A percentile compares a stretch with the other conserved stretches of the same genome.
Evolutionary conservation across 2,329 filamentous ascomycete genomes (phyloP).

Genomic region (Cordyceps fumosorosea): DNA sequence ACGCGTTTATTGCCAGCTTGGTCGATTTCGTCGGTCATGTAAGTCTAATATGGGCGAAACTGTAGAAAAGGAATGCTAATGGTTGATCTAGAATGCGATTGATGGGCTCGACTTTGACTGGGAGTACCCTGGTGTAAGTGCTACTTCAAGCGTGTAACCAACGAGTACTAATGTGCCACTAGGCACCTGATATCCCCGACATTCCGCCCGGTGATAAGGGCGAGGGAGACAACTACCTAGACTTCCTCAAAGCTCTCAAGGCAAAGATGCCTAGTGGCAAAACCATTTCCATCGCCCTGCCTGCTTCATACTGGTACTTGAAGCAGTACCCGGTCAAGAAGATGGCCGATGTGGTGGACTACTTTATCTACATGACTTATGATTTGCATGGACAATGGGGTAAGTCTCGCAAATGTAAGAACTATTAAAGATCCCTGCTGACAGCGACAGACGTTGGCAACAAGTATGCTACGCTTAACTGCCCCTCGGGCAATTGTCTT

Average conservation of each 20-base stretch:
- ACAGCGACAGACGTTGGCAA: slow-evolving; percentile 19
- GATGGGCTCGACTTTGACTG: slow-evolving; percentile 42
- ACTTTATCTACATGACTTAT: slow-evolving; percentile 64
- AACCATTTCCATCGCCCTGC: slow-evolving; percentile 18
- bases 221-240: background rate
- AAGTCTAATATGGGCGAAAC: too few relatives aligned
- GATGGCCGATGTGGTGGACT: slow-evolving; percentile 44
- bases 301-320: slow-evolving; percentile 38
- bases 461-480: slow-evolving; percentile 19
- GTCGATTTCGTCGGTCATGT: slow-evolving; percentile 27
- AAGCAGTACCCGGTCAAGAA: slow-evolving; percentile 37
- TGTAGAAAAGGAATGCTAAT: too few relatives aligned
- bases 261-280: background rate
- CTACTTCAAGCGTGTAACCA: background rate
- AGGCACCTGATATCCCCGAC: background rate
- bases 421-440: too few relatives aligned
- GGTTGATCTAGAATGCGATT: slow-evolving; percentile 25
- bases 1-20: slow-evolving; percentile 29
- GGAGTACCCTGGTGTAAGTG: slow-evolving; percentile 19
- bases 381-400: slow-evolving; percentile 66
- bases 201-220: background rate
- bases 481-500: slow-evolving; percentile 27
- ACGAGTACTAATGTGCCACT: background rate
- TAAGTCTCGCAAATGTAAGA: background rate
- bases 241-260: background rate